Evolutionary conservation across 345 rosid genomes (phyloP).

Genomic region (Citrus glauca): DNA sequence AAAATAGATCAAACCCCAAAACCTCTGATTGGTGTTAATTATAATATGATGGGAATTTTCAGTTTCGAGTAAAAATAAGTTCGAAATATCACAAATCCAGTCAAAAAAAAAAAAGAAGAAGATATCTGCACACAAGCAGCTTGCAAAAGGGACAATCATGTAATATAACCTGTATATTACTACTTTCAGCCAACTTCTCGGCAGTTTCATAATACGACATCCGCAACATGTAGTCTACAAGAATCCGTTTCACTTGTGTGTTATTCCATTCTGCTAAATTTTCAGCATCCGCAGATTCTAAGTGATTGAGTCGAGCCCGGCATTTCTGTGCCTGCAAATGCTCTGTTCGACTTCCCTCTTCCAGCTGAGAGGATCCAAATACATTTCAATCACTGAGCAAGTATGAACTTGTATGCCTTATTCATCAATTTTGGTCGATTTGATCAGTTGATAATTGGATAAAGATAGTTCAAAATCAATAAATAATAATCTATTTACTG

Average conservation of each 20-base stretch:
- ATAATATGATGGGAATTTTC: neutral
- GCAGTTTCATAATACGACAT: conserved; percentile 90
- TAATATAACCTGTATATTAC: conserved; percentile 59
- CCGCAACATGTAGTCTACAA: conserved; percentile 90
- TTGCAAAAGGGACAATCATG: neutral
- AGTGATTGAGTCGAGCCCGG: conserved; percentile 82
- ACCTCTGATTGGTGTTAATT: neutral
- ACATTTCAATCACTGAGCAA: neutral
- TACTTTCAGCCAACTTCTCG: conserved; percentile 63
- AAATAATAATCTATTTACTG: neutral
- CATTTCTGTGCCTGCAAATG: conserved; percentile 81
- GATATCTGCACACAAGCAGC: neutral
- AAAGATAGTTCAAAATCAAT: neutral
- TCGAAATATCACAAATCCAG: neutral
- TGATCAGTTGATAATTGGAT: neutral
- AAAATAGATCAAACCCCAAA: neutral
- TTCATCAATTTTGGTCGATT: neutral
- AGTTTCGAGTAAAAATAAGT: neutral
- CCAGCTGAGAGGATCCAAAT: conserved; percentile 48
- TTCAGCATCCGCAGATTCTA: conserved; percentile 75
- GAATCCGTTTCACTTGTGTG: conserved; percentile 71
- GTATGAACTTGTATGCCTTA: neutral
- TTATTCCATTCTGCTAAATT: conserved; percentile 73
- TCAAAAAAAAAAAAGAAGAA: neutral
- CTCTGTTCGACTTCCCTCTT: conserved; percentile 78